A percentile compares a stretch with the other conserved stretches of the same genome.
These are phyloP conservation scores for Acanthochlamys bracteata DNA, from an alignment of 106 monocot species.

Conservation along the genomic window DNA sequence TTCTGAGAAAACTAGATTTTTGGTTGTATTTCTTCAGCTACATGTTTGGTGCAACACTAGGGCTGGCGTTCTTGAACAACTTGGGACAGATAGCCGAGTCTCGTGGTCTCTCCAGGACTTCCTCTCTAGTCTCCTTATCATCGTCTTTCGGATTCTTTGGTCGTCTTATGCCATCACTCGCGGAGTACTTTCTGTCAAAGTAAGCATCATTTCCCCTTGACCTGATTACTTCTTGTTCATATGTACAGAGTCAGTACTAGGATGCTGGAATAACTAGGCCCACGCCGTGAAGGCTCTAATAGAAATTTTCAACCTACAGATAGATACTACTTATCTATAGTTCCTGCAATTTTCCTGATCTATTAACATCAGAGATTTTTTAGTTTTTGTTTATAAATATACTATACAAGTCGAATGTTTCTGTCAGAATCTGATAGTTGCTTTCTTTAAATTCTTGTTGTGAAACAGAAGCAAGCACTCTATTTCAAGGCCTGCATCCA, in stretches of 20 bases:
- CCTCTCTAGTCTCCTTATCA: constrained; percentile 55
- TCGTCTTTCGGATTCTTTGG: constrained; percentile 78
- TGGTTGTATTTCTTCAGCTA: constrained; percentile 78
- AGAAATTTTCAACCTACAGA: too few species aligned
- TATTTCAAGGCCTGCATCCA: constrained; percentile 37
- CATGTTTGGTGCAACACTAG: constrained; percentile 62
- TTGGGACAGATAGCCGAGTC: constrained; percentile 82
- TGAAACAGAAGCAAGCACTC: not conserved
- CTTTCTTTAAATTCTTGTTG: not conserved
- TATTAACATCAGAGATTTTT: too few species aligned
- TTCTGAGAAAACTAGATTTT: constrained; percentile 49
- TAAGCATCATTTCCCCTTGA: constrained; percentile 15
- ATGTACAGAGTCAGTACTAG: too few species aligned
- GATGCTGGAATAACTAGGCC: too few species aligned
- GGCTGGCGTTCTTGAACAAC: constrained; percentile 76
- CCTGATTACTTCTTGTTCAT: not conserved
- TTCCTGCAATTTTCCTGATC: too few species aligned
- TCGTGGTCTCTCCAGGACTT: constrained; percentile 33
- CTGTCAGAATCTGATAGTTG: too few species aligned
- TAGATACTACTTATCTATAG: too few species aligned
- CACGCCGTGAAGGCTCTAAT: too few species aligned
- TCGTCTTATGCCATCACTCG: constrained; percentile 42
- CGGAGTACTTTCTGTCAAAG: constrained; percentile 44
- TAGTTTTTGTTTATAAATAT: too few species aligned
- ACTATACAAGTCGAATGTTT: too few species aligned